phyloP scores from a whole-genome alignment of 2,329 filamentous ascomycete species.

The Paecilomyces sp. region DNA sequence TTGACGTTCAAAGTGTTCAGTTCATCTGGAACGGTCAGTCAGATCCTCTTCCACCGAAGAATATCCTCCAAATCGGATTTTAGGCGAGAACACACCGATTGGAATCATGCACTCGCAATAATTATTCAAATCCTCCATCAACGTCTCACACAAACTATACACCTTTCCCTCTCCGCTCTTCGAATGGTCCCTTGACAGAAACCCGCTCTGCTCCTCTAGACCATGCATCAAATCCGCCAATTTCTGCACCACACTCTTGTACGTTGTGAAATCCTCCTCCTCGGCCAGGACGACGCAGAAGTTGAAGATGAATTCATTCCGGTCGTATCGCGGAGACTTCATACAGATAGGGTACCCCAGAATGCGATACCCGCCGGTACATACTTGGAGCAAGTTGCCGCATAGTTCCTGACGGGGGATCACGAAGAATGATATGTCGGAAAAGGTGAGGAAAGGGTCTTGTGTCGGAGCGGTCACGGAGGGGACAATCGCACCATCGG shows the following conservation, averaged over 20 bases:
- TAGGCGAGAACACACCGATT: slow-evolving; percentile 56
- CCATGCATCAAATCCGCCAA: slow-evolving; percentile 79
- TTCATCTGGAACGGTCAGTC: slow-evolving; percentile 54
- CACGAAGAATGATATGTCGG: slow-evolving; percentile 81
- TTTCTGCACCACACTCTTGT: slow-evolving; percentile 78
- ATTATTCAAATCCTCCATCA: slow-evolving; percentile 91
- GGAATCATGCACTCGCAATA: slow-evolving; percentile 99
- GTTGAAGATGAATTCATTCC: slow-evolving; percentile 98
- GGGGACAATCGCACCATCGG: slow-evolving; percentile 50
- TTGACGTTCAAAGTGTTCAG: slow-evolving; percentile 95
- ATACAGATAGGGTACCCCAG: slow-evolving; percentile 88
- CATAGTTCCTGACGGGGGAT: slow-evolving; percentile 94
- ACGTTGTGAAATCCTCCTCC: slow-evolving; percentile 64
- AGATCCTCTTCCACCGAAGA: slow-evolving; percentile 2
- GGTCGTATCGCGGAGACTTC: slow-evolving; percentile 70
- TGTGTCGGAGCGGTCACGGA: slow-evolving; percentile 39
- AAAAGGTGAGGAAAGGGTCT: slow-evolving; percentile 73
- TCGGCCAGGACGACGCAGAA: slow-evolving; percentile 78
- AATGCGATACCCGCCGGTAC: slow-evolving; percentile 68
- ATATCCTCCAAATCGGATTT: not conserved
- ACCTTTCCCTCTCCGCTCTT: slow-evolving; percentile 44
- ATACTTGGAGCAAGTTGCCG: slow-evolving; percentile 73
- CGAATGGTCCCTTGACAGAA: slow-evolving; percentile 50
- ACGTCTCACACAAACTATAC: slow-evolving; percentile 69
- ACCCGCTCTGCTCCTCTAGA: slow-evolving; percentile 85